Base-by-base conservation (phyloP, 2,329 filamentous ascomycete species). In the Pseudomassariella vexata region DNA sequence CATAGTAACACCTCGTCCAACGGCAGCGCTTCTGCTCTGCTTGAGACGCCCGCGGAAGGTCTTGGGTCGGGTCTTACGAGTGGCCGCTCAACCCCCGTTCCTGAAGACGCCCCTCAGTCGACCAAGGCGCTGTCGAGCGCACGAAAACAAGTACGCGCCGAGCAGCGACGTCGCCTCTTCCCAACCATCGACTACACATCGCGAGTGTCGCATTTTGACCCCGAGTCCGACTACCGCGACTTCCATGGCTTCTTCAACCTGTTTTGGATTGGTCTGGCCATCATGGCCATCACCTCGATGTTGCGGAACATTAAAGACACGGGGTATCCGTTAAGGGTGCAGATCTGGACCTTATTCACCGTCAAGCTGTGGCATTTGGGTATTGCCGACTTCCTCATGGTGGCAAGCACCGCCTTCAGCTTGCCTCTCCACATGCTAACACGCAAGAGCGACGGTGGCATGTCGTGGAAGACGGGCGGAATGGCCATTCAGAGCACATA, bases 221-320 rank as follows among this genome's bases (percentile, higher is more conserved):
- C 89, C 0, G 73, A 77, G 30, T 94, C 85, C 59, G 88, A 95
- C 50, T 89, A 96, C 57, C 80, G 80, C 50, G 88, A 98, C 60
- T 98, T 98, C 57, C 79, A 87, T 48, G 92, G 92, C 53, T 98
- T 98, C 73, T 98, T 95, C 64, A 86, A 92, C 33, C 75, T 98
- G 22, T 98, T 98, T 64, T 98, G 92, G 92, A 90, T 98, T 44
- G 87, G 87, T 8, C 70, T 98, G 38, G 86, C 85, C 46, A 94
- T 98, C 58, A 95, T 98, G 89, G 87, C 89, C 49, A 82, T 95
- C 41, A 96, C 90, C 3, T 85, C 85, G n/a, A 86, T 88, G 68
- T 63, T 95, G 50, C 79, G 90, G 49, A 96, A 95, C 57, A 77
- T 92, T 52, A 94, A 90, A 59, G 92, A 96, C 55, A 95, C 87